Percentiles rank a stretch among this genome's conserved stretches.
phyloP scores from a whole-genome alignment of 108 stramenopile genomes.

The Thalassiosira profunda region DNA sequence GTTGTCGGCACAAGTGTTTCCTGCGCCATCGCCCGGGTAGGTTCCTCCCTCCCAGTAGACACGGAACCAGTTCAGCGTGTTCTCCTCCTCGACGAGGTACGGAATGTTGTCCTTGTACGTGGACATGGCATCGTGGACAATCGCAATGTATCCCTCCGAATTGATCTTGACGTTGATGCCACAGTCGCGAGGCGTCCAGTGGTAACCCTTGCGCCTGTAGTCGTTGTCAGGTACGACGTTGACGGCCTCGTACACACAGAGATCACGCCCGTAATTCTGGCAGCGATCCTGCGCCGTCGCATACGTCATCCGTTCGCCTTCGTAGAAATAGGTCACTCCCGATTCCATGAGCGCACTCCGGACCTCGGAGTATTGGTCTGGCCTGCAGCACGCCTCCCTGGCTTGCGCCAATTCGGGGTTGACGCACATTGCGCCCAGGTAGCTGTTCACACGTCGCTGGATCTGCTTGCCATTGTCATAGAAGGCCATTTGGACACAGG shows the following conservation, averaged over 20 bases:
- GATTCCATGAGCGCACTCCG: slow-evolving; percentile 11
- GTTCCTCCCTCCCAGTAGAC: slow-evolving; percentile 48
- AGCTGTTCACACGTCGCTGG: slow-evolving; percentile 11
- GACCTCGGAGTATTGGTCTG: slow-evolving; percentile 35
- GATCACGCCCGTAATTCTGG: slow-evolving; percentile 9
- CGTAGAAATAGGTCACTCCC: slow-evolving; percentile 26
- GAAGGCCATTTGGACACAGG: slow-evolving; percentile 65
- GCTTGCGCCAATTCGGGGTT: slow-evolving; percentile 33
- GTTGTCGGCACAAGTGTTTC: slow-evolving; percentile 36
- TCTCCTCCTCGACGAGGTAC: slow-evolving; percentile 31
- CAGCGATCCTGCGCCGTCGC: slow-evolving; percentile 50
- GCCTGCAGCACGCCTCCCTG: slow-evolving; percentile 36
- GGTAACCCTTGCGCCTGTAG: slow-evolving; percentile 27
- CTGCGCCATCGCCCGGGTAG: slow-evolving; percentile 35
- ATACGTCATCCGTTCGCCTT: slow-evolving; percentile 58
- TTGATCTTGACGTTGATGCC: slow-evolving; percentile 39
- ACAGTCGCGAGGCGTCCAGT: slow-evolving; percentile 43
- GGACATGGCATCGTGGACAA: slow-evolving; percentile 48
- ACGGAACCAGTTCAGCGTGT: slow-evolving; percentile 49
- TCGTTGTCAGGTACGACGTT: background rate
- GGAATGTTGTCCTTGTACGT: slow-evolving; percentile 25
- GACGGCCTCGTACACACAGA: slow-evolving; percentile 26
- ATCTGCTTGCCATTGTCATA: slow-evolving; percentile 51
- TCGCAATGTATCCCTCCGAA: slow-evolving; percentile 52
- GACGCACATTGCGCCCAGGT: slow-evolving; percentile 43